Base-by-base conservation (phyloP, 148 eudicot genomes). In the Cornus controversa region DNA sequence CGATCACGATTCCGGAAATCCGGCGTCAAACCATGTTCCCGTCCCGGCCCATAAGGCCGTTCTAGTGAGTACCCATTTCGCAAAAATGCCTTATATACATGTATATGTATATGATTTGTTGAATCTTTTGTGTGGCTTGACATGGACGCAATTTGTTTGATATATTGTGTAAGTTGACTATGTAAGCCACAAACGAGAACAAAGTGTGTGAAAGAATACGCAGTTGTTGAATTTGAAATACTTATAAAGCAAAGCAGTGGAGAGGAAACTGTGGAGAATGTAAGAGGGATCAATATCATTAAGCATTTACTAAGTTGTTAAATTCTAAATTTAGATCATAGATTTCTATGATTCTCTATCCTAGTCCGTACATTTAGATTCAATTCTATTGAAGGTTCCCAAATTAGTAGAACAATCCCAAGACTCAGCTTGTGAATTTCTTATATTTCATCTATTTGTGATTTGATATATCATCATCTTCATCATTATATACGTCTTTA, bases 41-140 rank as follows among this genome's bases (percentile, higher is more conserved):
- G 80, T 94, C 34, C 83, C 89, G 4, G 97, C 98, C n/a, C 94
- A 92, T 69, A 90, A 87, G 75, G 87, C 94, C 42, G 82, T 94
- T 74, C 77, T 94, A 86, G 98, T 94, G n/a, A 75, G 84, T 79
- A 24, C 77, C 79, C 74, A 5, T 47, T 40, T 24, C 28, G 13
- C 2, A 20, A 29, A 54, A 20, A 29, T 31, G 5, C 13, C 53
- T 5, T 60, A 57, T 57, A 18, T 57, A 57, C 6, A 57, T 57
- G 23, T 57, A 6, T 20, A 18, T 20, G 24, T 60, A 60, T 6
- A 60, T 60, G 60, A 20, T 60, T 60, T 60, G 64, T n/a, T 60
- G 64, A n/a, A 20, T 60, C 25, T 60, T 11, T 50, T 11, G 18
- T 60, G 62, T 54, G 62, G 62, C 15, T 54, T 14, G 5, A 15